Percentiles rank a stretch among this genome's conserved stretches.
phyloP scores from a whole-genome alignment of 371 early-diverging fungal genomes.

The Mucor velutinosus region DNA sequence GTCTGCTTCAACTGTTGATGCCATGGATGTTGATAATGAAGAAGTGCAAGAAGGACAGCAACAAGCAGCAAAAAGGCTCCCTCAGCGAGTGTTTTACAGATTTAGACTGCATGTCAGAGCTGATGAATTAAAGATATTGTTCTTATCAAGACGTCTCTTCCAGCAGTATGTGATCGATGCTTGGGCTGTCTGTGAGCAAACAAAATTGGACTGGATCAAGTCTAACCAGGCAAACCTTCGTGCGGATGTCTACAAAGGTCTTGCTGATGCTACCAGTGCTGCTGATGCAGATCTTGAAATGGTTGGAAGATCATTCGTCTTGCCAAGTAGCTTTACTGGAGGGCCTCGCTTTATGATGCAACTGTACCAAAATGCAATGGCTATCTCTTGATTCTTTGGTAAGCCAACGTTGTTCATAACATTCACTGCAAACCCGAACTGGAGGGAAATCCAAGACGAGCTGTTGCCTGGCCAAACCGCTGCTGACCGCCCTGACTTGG shows the following conservation, averaged over 20 bases:
- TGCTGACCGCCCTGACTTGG: slow-evolving; percentile 23
- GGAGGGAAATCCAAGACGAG: slow-evolving; percentile 27
- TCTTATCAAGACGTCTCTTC: not conserved
- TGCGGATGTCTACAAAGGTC: too few relatives aligned
- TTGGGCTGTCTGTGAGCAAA: too few relatives aligned
- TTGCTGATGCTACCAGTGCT: too few relatives aligned
- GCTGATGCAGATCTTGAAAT: too few relatives aligned
- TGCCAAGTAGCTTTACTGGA: not conserved
- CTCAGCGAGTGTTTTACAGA: slow-evolving; percentile 1
- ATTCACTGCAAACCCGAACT: slow-evolving; percentile 36
- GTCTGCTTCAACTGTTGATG: too few relatives aligned
- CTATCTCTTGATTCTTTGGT: too few relatives aligned
- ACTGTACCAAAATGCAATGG: slow-evolving; percentile 34
- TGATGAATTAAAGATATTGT: not conserved
- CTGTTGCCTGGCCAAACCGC: slow-evolving; percentile 14
- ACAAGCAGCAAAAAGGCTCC: not conserved
- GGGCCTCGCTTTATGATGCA: slow-evolving; percentile 8
- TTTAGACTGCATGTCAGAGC: not conserved
- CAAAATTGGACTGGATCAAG: too few relatives aligned
- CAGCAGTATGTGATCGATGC: too few relatives aligned
- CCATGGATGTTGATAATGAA: too few relatives aligned
- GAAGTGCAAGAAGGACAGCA: too few relatives aligned
- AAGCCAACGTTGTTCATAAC: too few relatives aligned
- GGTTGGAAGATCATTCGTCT: not conserved
- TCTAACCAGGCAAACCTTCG: too few relatives aligned